These are phyloP conservation scores for Clathrospora elynae DNA, from an alignment of 2,329 filamentous ascomycete genomes.

Conservation along the genomic window DNA sequence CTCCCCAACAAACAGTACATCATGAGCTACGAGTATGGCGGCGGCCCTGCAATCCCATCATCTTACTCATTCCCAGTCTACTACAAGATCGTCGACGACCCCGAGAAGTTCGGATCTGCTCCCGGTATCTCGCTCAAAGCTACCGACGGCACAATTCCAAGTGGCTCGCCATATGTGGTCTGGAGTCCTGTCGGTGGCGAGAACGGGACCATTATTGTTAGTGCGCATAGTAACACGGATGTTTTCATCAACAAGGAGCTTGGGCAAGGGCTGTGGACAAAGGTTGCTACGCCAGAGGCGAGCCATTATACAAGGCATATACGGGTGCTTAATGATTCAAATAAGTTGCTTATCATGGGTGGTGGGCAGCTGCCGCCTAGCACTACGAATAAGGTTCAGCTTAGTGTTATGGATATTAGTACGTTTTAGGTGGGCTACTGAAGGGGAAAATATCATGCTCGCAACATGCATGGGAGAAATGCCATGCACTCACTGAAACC, in stretches of 20 bases:
- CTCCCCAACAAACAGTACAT: conserved; percentile 67
- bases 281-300: conserved; percentile 49
- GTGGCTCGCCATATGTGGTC: conserved; percentile 57
- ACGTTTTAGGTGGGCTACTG: too few species aligned
- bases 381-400: conserved; percentile 39
- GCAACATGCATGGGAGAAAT: too few species aligned
- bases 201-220: conserved; percentile 58
- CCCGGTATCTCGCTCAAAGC: conserved; percentile 51
- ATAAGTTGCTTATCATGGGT: conserved; percentile 50
- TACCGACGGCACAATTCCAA: conserved; percentile 54
- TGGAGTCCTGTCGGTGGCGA: conserved; percentile 57
- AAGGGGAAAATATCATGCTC: too few species aligned
- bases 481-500: too few species aligned
- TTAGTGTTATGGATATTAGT: conserved; percentile 42
- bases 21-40: conserved; percentile 68
- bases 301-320: conserved; percentile 56
- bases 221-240: conserved; percentile 47
- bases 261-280: conserved; percentile 54
- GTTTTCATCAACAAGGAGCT: conserved; percentile 57
- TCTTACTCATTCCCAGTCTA: conserved; percentile 57
- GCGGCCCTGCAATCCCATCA: conserved; percentile 45
- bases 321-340: conserved; percentile 51
- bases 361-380: conserved; percentile 47
- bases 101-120: conserved; percentile 53
- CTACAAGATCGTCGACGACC: conserved; percentile 57